Evolutionary conservation across 1,139 yeast genomes (phyloP), one percentile per base, ranked within the genome.

Genomic region (Nakaseomyces glabratus): DNA sequence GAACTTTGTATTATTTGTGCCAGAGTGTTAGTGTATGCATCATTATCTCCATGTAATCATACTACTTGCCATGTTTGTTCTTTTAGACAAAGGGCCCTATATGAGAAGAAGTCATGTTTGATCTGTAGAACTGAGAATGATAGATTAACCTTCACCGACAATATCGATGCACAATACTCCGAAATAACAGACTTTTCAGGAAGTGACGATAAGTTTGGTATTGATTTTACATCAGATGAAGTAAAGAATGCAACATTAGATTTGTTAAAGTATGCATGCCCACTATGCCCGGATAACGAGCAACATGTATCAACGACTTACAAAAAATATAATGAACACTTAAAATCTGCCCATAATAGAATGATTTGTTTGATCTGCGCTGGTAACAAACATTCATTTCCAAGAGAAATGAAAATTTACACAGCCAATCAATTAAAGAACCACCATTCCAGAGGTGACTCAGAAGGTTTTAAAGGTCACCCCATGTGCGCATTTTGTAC

Each of bases 401-500:
- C 85, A 3, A 57, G 63, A 10, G 97, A 90, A 55, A 65, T 85
- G 37, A 66, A 69, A 25, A 58, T 82, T 14, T 84, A 71, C 54
- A 69, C 76, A 1, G 67, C 66, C 29, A 73, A 73, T 40, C 79
- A 74, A 44, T 66, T 90, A 33, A 74, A 72, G 41, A 68, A 63
- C 35, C 99, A 90, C 60, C 81, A 79, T 52, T 58, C 68, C 4
- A 68, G 65, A 28, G 96, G 95, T 30, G 72, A 69, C 45, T 51
- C 55, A 12, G 69, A 67, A 31, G 96, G 96, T 2, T 88, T 88
- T 55, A 65, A 61, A 8, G 97, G 97, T 0, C 99, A 90, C 54
- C 96, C 97, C 0, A 68, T 70, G 45, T 90, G 99, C 66, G 74
- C 73, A 45, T 84, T 84, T 56, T 90, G 98, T 58, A 62, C 71